Base-by-base conservation (phyloP, 164 flowering plant genomes). In the Sedum album region DNA sequence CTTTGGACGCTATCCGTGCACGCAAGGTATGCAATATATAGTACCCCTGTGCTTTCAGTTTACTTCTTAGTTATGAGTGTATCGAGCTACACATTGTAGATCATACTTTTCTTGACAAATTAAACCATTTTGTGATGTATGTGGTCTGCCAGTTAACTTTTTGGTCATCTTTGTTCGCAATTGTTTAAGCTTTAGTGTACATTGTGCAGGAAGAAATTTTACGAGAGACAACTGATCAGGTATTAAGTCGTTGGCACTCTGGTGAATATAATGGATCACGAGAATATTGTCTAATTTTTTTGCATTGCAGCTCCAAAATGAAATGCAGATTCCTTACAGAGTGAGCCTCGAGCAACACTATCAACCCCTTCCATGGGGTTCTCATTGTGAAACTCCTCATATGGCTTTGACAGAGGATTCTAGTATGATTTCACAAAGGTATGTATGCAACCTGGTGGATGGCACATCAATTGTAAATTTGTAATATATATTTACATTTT, bases 351-450 rank as follows among this genome's bases (percentile, higher is more conserved):
- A 77, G 35, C 80, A 77, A 67, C 80, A 80, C 68, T 75, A 76
- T 41, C 79, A 78, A 65, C 69, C 73, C 35, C 31, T 78, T 9
- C 51, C 83, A 1, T 78, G 83, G 81, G 51, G 76, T 60, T 67
- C 76, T 21, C 66, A 55, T 49, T 66, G 70, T 60, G 76, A 71
- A 33, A 66, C 26, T 23, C 72, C 66, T 31, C 76, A 72, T 33
- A 72, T 80, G 10, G 61, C 72, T 62, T 65, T 80, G 63, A 48
- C 74, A 14, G 75, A 80, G 23, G 78, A 76, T 36, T 68, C 76
- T 63, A 74, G 72, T 73, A 48, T 74, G 70, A 68, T 78, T 69
- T 61, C 76, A n/a, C 76, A 76, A 38, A 74, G 77, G 83, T 80
- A 30, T 53, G 66, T 68, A 53, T 33, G 23, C 35, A 64, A 18